Percentiles rank a stretch among this genome's conserved stretches.
Conservation (phyloP, 192 early-diverging fungal species). For the Paraglomus occultum region DNA sequence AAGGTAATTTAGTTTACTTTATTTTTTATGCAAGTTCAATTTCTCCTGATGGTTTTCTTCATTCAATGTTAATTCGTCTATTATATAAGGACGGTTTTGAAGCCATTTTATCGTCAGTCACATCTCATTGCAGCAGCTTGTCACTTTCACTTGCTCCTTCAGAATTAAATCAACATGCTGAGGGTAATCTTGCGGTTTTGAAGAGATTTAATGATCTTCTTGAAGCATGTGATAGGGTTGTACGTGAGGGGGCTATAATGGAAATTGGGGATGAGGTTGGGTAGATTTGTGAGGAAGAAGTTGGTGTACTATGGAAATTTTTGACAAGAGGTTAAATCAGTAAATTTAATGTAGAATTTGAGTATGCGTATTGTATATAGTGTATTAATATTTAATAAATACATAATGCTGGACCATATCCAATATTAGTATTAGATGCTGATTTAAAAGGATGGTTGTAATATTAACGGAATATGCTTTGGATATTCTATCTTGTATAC, state of each 20-base stretch:
- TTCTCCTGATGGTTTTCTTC: not conserved
- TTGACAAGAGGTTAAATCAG: too few relatives aligned
- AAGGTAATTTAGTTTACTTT: not conserved
- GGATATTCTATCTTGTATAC: too few relatives aligned
- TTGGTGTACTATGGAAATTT: too few relatives aligned
- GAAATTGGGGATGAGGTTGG: too few relatives aligned
- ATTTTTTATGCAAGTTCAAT: not conserved
- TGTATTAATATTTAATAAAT: too few relatives aligned
- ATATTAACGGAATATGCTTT: too few relatives aligned
- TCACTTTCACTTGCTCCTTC: not conserved
- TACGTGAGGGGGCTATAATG: not conserved
- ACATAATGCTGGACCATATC: too few relatives aligned
- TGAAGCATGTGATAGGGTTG: slow-evolving; percentile 10
- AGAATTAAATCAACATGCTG: not conserved
- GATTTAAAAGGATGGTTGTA: too few relatives aligned
- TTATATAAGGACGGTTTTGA: slow-evolving; percentile 22
- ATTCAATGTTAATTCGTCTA: not conserved
- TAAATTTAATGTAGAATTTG: too few relatives aligned
- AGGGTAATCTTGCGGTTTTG: slow-evolving; percentile 11
- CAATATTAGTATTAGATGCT: too few relatives aligned
- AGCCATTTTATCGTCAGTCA: slow-evolving; percentile 3
- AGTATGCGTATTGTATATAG: too few relatives aligned
- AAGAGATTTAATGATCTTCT: slow-evolving; percentile 18
- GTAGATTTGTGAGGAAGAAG: too few relatives aligned
- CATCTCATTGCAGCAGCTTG: slow-evolving; percentile 1